Conservation (phyloP, 352 stramenopile genomes). For the Phytophthora meadii region DNA sequence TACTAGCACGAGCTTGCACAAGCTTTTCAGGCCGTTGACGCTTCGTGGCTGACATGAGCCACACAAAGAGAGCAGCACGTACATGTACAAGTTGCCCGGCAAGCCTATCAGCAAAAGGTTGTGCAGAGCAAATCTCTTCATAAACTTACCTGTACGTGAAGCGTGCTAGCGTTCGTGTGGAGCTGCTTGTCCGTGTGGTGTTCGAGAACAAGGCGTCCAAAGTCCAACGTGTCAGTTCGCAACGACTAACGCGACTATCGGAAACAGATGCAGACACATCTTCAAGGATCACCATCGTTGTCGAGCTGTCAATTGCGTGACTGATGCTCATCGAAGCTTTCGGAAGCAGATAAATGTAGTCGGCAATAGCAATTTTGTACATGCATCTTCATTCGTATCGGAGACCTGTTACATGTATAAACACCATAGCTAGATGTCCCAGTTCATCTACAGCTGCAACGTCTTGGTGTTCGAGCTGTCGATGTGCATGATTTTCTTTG, state of each 20-base stretch:
- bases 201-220: neutral
- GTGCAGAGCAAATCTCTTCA: neutral
- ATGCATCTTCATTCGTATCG: too few species aligned
- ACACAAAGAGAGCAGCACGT: neutral
- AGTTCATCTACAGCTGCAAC: too few species aligned
- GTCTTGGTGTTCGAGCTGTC: too few species aligned
- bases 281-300: slow-evolving; percentile 10
- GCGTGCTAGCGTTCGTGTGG: neutral
- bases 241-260: slow-evolving; percentile 9
- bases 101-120: neutral
- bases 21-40: neutral
- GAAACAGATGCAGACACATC: slow-evolving; percentile 8
- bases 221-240: neutral
- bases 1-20: neutral
- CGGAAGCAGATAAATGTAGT: neutral
- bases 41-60: neutral
- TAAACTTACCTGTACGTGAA: too few species aligned
- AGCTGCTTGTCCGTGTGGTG: neutral
- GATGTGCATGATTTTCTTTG: too few species aligned
- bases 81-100: neutral
- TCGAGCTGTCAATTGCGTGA: neutral
- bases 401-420: too few species aligned
- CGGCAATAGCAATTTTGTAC: too few species aligned
- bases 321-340: neutral
- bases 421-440: too few species aligned